A percentile compares a stretch with the other conserved stretches of the same genome.
Conservation (phyloP, 345 rosid genomes). For the Anacardium occidentale region DNA sequence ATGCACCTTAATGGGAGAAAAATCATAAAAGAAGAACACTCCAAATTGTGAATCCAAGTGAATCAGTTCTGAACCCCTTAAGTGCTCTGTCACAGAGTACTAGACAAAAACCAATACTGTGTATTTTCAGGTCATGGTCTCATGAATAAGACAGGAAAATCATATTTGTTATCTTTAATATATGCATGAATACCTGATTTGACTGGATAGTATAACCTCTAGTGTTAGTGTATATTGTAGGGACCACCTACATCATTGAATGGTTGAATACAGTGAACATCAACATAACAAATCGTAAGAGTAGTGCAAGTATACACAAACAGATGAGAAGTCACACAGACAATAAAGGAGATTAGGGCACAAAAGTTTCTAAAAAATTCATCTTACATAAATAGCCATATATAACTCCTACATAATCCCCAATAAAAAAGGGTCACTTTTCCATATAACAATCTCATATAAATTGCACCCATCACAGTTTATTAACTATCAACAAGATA, state of each 20-base stretch:
- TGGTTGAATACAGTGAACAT: not conserved
- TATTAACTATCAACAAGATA: not conserved
- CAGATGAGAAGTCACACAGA: not conserved
- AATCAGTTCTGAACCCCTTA: conserved; percentile 51
- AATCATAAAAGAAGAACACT: conserved; percentile 87
- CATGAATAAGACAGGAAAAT: conserved; percentile 11
- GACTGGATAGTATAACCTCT: conserved; percentile 57
- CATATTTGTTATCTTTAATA: not conserved
- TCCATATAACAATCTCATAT: not conserved
- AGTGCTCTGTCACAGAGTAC: conserved; percentile 93
- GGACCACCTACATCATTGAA: conserved; percentile 71
- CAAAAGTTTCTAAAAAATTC: not conserved
- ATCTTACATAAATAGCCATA: not conserved
- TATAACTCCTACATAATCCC: not conserved
- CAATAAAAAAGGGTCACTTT: not conserved
- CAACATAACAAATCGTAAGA: not conserved
- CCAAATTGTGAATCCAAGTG: conserved; percentile 52
- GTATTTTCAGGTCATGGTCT: conserved; percentile 14
- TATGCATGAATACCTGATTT: conserved; percentile 56
- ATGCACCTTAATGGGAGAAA: conserved; percentile 85
- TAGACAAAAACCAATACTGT: conserved; percentile 22
- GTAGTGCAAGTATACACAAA: not conserved
- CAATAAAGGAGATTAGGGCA: not conserved
- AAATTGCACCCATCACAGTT: not conserved
- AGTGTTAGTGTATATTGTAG: conserved; percentile 73